Percentiles rank a stretch among this genome's conserved stretches.
These are phyloP conservation scores for Globisporangium nodosum DNA, from an alignment of 352 stramenopile species.

Conservation along the genomic window DNA sequence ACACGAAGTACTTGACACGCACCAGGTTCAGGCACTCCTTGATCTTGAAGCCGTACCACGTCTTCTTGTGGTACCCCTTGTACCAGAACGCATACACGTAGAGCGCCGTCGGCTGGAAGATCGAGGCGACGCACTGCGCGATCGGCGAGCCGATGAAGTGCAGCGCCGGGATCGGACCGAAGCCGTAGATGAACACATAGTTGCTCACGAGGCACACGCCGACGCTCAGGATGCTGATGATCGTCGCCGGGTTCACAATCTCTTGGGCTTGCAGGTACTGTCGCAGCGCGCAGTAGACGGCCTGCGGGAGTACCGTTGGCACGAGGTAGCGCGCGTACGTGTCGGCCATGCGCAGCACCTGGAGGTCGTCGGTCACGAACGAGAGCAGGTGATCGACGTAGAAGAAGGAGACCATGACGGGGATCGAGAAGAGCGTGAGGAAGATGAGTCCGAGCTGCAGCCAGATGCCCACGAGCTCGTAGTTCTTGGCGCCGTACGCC, in stretches of 20 bases:
- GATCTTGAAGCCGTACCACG: slow-evolving; percentile 63
- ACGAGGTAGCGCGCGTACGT: slow-evolving; percentile 57
- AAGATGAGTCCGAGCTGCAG: slow-evolving; percentile 73
- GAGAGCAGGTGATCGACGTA: slow-evolving; percentile 69
- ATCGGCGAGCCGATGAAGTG: slow-evolving; percentile 74
- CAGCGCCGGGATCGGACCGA: slow-evolving; percentile 45
- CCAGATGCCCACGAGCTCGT: slow-evolving; percentile 70
- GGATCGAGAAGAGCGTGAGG: slow-evolving; percentile 58
- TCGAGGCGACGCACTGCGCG: slow-evolving; percentile 57
- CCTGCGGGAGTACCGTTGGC: slow-evolving; percentile 61
- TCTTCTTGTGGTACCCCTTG: slow-evolving; percentile 77
- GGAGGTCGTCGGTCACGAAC: slow-evolving; percentile 57
- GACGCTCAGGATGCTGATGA: slow-evolving; percentile 68
- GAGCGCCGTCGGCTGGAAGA: slow-evolving; percentile 71
- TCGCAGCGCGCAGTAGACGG: slow-evolving; percentile 62
- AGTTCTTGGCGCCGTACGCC: slow-evolving; percentile 77
- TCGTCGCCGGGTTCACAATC: slow-evolving; percentile 72
- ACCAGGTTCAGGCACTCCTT: slow-evolving; percentile 51
- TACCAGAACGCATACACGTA: slow-evolving; percentile 71
- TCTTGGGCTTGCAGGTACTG: slow-evolving; percentile 81
- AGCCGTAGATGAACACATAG: slow-evolving; percentile 79
- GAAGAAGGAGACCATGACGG: slow-evolving; percentile 78
- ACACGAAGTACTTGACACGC: slow-evolving; percentile 58
- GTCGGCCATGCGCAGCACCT: slow-evolving; percentile 54
- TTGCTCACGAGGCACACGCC: slow-evolving; percentile 62